Percentiles rank a stretch among this genome's conserved stretches.
These are phyloP conservation scores for Hemisphaericaspora subhashii DNA, from an alignment of 1,139 yeast species.

Conservation along the genomic window DNA sequence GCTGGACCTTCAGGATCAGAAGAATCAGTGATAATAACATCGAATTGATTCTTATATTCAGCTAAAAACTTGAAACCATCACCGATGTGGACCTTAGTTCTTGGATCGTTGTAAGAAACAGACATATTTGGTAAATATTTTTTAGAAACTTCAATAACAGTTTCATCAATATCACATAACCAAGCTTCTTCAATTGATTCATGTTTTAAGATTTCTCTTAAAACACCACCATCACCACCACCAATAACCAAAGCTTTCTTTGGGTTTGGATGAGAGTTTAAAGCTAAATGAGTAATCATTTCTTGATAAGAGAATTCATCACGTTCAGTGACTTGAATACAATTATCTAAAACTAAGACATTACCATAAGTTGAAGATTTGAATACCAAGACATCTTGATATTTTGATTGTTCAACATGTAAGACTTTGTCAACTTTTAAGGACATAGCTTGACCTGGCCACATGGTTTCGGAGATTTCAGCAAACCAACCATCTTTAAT, in stretches of 20 bases:
- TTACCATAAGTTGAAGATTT: constrained; percentile 87
- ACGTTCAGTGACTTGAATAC: constrained; percentile 89
- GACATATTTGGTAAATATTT: constrained; percentile 84
- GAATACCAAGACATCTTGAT: constrained; percentile 87
- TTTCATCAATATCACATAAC: constrained; percentile 89
- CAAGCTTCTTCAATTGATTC: constrained; percentile 79
- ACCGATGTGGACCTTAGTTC: constrained; percentile 79
- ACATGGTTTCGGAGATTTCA: constrained; percentile 82
- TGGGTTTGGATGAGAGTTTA: constrained; percentile 89
- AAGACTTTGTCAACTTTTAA: constrained; percentile 78
- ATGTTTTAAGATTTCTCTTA: constrained; percentile 90
- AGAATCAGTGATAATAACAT: constrained; percentile 90
- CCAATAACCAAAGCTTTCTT: constrained; percentile 88
- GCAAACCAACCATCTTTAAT: constrained; percentile 89
- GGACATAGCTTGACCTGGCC: constrained; percentile 96
- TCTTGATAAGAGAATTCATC: constrained; percentile 96
- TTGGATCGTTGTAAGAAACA: constrained; percentile 73
- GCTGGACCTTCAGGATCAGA: constrained; percentile 99
- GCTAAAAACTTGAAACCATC: constrained; percentile 91
- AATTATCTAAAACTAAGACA: constrained; percentile 86
- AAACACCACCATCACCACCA: constrained; percentile 97
- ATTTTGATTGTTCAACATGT: constrained; percentile 77
- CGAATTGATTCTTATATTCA: constrained; percentile 69
- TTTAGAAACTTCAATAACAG: constrained; percentile 80
- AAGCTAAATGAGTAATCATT: constrained; percentile 87